Evolutionary conservation across 306 rosid genomes (phyloP), one percentile per base, ranked within the genome.

Genomic region (Vigna nakashimae): DNA sequence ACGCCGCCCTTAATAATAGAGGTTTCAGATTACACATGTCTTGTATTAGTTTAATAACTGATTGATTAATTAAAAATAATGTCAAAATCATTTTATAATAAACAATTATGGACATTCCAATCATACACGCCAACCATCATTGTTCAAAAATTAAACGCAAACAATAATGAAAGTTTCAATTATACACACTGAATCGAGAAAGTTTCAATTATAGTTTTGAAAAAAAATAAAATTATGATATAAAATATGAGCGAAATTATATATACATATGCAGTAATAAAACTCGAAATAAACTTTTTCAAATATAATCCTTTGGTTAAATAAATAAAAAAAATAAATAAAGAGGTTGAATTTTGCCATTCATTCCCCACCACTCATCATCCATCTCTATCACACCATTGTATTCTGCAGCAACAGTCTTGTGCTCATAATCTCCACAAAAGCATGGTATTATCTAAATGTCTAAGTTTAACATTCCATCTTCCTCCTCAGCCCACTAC

Each of bases 401-500:
- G 5, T 14, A 55, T 22, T 14, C 52, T 18, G 15, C 74, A 15
- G 43, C 79, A 22, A 22, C 62, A 53, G 53, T 49, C 62, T 22
- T 38, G 77, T 15, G 3, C 38, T 65, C 17, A 14, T 74, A 55
- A 43, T 71, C 9, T 36, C 60, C 9, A 20, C 0, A 17, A 60
- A 24, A 84, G 63, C 75, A 89, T 82, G 91, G 22, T 62, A 7
- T 56, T 76, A 66, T 78, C 86, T 78, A 82, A 74, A 71, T 76
- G 49, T 65, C 67, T 87, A 67, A 53, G 43, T 60, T 65, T 84
- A 70, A 48, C 75, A 73, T 73, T 78, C 51, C 20, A 70, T 75
- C 16, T 52, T 40, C 87, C 77, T 87, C 82, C 26, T 42, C 82
- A 49, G 17, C 62, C 68, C 78, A 56, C 71, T 0, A 15, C 71